These are phyloP conservation scores for Penicillium coprophilum DNA, from an alignment of 495 filamentous ascomycete species.

Conservation along the genomic window DNA sequence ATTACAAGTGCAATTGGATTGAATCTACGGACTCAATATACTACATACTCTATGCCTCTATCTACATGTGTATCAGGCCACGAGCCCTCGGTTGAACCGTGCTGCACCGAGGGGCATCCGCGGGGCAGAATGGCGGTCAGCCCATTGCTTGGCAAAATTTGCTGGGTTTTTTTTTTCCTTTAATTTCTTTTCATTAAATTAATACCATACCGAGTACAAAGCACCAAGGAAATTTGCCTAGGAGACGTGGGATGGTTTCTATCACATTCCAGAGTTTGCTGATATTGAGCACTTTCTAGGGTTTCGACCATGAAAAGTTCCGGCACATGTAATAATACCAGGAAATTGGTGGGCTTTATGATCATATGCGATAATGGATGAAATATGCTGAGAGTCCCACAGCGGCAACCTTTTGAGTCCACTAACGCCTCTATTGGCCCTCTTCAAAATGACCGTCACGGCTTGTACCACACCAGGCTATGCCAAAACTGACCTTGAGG, in stretches of 20 bases:
- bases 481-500: neutral
- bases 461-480: conserved; percentile 55
- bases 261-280: neutral
- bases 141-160: neutral
- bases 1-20: neutral
- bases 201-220: too few species aligned
- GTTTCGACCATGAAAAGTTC: neutral
- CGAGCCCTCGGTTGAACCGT: conserved; percentile 6
- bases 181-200: too few species aligned
- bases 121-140: conserved; percentile 11
- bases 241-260: neutral
- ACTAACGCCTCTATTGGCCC: neutral
- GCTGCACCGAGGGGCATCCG: conserved; percentile 6
- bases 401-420: neutral
- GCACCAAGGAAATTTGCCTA: too few species aligned
- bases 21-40: too few species aligned
- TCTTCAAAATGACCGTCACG: conserved; percentile 61
- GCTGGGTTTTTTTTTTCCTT: too few species aligned
- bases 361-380: neutral
- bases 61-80: too few species aligned
- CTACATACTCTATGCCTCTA: too few species aligned
- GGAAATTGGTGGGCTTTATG: neutral
- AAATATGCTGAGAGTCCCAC: neutral
- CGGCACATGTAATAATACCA: neutral
- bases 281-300: too few species aligned